phyloP scores from a whole-genome alignment of 768 basidiomycete genomes.

The Termitomyces sp. region DNA sequence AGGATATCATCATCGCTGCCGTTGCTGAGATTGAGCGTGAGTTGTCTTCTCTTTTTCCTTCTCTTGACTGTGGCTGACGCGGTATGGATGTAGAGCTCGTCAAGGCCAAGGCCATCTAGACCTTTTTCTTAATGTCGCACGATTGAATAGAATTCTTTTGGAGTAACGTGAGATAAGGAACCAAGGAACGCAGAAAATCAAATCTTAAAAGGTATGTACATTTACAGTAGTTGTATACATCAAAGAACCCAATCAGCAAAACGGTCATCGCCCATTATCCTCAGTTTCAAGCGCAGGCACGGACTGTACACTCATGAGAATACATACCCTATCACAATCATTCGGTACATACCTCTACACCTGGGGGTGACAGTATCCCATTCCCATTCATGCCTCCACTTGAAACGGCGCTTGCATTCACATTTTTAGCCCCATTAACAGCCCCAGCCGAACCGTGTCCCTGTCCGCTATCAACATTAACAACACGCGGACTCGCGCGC shows the following conservation, averaged over 20 bases:
- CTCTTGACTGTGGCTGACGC: neutral
- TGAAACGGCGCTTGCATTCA: neutral
- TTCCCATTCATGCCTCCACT: neutral
- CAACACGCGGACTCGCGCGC: neutral
- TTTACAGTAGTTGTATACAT: neutral
- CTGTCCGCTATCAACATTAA: neutral
- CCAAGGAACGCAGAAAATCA: neutral
- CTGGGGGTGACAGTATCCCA: neutral
- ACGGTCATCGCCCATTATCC: neutral
- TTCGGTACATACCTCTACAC: neutral
- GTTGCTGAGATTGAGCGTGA: slow-evolving; percentile 89
- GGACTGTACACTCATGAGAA: neutral
- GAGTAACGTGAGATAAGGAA: neutral
- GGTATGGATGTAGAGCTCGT: slow-evolving; percentile 58
- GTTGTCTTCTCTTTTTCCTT: slow-evolving; percentile 27
- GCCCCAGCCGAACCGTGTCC: neutral
- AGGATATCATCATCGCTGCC: slow-evolving; percentile 72
- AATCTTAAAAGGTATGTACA: neutral
- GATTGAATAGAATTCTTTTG: slow-evolving; percentile 5
- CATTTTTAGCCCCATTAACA: neutral
- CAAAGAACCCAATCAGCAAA: neutral
- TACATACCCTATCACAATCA: neutral
- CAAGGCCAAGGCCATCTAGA: slow-evolving; percentile 87
- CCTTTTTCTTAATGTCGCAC: neutral
- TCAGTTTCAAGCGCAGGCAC: neutral